Evolutionary conservation across 2,329 filamentous ascomycete genomes (phyloP).

Genomic region (Aspergillus sp.): DNA sequence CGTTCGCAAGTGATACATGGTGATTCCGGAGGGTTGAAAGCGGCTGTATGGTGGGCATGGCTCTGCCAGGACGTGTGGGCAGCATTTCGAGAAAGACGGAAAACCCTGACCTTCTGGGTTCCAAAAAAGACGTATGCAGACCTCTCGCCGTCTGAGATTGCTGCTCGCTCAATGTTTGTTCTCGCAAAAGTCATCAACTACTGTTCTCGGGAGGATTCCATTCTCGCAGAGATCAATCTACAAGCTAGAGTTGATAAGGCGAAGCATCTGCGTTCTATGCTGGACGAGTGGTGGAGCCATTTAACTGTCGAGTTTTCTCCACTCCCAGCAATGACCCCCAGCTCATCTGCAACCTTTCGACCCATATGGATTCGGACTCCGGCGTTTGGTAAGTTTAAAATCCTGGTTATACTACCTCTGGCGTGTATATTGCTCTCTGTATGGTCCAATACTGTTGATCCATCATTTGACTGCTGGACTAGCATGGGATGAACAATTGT

Average conservation of each 20-base stretch:
- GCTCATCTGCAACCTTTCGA: constrained; percentile 11
- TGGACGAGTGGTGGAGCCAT: constrained; percentile 28
- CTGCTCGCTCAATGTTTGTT: constrained; percentile 55
- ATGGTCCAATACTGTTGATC: too few species aligned
- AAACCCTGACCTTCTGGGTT: constrained; percentile 59
- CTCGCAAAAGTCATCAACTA: constrained; percentile 60
- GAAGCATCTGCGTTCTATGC: constrained; percentile 16
- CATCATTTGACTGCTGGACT: too few species aligned
- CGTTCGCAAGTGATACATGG: constrained; percentile 62
- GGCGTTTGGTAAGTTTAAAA: constrained; percentile 16
- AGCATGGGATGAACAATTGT: too few species aligned
- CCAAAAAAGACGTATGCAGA: constrained; percentile 51
- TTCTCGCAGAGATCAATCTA: constrained; percentile 9
- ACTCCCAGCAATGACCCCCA: constrained; percentile 14
- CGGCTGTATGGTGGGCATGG: constrained; percentile 67
- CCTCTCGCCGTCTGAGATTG: constrained; percentile 56
- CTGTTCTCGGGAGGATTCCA: constrained; percentile 52
- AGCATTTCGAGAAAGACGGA: constrained; percentile 59
- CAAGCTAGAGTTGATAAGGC: constrained; percentile 17
- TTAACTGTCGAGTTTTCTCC: constrained; percentile 27
- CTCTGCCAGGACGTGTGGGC: constrained; percentile 66
- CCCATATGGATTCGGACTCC: constrained; percentile 27
- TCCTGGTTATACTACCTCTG: background rate
- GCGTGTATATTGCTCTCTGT: too few species aligned
- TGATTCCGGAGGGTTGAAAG: constrained; percentile 56